Evolutionary conservation across 108 stramenopile genomes (phyloP), one percentile per base, ranked within the genome.

Genomic region (Discostella stelligeroides): DNA sequence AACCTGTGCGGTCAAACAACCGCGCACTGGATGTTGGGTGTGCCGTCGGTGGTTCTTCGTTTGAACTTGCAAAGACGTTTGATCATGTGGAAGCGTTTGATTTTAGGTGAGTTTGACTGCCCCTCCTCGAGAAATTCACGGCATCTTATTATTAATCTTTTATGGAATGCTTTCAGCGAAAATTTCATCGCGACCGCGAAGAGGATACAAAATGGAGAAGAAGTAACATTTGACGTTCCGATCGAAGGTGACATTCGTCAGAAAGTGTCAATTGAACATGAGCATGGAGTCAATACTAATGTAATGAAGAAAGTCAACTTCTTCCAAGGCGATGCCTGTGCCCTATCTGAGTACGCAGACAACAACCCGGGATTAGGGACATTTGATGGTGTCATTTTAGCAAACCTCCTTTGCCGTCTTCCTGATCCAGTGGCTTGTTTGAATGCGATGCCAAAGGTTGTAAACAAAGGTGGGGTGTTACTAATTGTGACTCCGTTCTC

Each of bases 361-460:
- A 62, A 66, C 21, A 85, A 68, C 17, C 10, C 63, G 27, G 66
- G 69, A 11, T 66, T 91, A n/a, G 85, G 85, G 9, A 81, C 83
- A n/a, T 98, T 96, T 72, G 97, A 98, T 66, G 92, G 88, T 18
- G 83, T 97, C 7, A 80, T 97, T 67, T 86, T 96, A 79, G 88
- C 95, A 43, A 96, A 96, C 63, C 72, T 97, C 14, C 74, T 98
- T 15, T 96, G 96, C 63, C 87, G 96, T 25, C 79, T 98, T 27
- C 94, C 95, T 13, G 86, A 94, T 68, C 97, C 97, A 12, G 66
- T 86, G 39, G 83, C 87, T 7, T 96, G 92, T 71, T 71, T 98
- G 41, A 84, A 81, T 53, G 86, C 83, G 0, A 79, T 98, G 70
- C 81, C 76, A 24, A 58, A 54, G 23, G 66, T 92, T 48, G 87